Evolutionary conservation across 23 red algal species (phyloP).

Genomic region (Gracilaria caudata): DNA sequence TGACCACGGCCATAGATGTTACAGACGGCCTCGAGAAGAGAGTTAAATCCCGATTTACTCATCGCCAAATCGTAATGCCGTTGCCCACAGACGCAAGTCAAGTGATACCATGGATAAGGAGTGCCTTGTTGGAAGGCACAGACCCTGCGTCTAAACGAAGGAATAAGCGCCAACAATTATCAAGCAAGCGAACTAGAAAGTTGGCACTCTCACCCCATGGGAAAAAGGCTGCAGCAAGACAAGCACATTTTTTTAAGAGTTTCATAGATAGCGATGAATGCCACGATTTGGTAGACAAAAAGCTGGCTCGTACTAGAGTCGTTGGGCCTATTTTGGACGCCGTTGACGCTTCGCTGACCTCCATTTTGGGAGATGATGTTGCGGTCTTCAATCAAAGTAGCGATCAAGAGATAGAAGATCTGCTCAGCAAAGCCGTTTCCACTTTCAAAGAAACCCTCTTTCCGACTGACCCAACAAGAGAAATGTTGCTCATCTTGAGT

Average conservation of each 20-base stretch:
- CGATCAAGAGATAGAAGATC: background rate
- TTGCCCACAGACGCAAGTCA: background rate
- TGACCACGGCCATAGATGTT: conserved; percentile 47
- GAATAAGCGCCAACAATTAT: background rate
- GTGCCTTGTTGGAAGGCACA: background rate
- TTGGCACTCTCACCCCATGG: background rate
- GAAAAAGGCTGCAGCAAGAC: no score
- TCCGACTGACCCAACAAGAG: background rate
- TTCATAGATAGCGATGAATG: conserved; percentile 1
- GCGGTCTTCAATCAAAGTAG: background rate
- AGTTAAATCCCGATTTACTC: conserved; percentile 55
- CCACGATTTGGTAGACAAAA: background rate
- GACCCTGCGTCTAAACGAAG: background rate
- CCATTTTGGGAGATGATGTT: background rate
- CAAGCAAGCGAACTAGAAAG: background rate
- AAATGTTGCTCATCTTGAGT: conserved; percentile 20
- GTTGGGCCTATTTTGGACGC: conserved; percentile 22
- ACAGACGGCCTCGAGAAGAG: conserved; percentile 67
- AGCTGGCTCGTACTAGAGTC: conserved; percentile 31
- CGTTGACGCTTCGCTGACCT: conserved; percentile 25
- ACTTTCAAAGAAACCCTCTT: background rate
- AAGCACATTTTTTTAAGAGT: background rate
- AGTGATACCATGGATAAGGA: background rate
- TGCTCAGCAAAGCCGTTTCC: conserved; percentile 1
- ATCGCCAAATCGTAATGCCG: conserved; percentile 48